Evolutionary conservation across 108 stramenopile species (phyloP).

Genomic region (Cyclotella cryptica): DNA sequence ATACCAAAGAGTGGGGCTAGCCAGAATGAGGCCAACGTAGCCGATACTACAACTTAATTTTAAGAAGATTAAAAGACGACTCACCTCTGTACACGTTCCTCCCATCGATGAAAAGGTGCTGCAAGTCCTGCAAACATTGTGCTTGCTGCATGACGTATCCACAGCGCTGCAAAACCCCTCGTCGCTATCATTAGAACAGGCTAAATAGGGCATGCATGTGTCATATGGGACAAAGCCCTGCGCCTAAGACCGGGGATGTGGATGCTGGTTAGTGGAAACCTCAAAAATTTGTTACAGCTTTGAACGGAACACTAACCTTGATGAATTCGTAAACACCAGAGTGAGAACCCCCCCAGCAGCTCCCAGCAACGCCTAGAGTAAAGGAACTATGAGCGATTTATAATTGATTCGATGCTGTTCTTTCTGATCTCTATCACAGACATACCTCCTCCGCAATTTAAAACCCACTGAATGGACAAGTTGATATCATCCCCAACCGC

Average conservation of each 20-base stretch:
- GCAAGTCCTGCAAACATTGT: slow-evolving; percentile 82
- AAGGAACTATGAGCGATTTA: too few relatives aligned
- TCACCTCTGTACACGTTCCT: slow-evolving; percentile 34
- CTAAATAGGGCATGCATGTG: slow-evolving; percentile 87
- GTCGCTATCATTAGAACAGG: slow-evolving; percentile 76
- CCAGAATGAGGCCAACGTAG: slow-evolving; percentile 2
- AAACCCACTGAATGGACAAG: slow-evolving; percentile 76
- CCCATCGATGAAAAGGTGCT: slow-evolving; percentile 52
- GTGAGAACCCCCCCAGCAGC: slow-evolving; percentile 72
- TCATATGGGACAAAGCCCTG: slow-evolving; percentile 76
- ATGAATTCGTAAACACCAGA: slow-evolving; percentile 53
- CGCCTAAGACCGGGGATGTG: background rate
- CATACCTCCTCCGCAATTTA: slow-evolving; percentile 74
- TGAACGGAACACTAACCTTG: slow-evolving; percentile 4
- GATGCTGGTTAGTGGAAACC: background rate
- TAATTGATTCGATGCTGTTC: too few relatives aligned
- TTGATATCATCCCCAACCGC: slow-evolving; percentile 65
- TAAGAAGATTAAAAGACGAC: background rate
- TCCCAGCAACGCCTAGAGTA: slow-evolving; percentile 54
- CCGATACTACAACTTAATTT: too few relatives aligned
- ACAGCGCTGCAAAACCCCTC: slow-evolving; percentile 78
- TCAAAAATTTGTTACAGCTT: background rate
- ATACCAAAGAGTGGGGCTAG: background rate
- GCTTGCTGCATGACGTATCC: slow-evolving; percentile 71
- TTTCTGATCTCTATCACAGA: background rate